Evolutionary conservation across 176 grass and related monocot species (phyloP).

Genomic region (Aegilops longissima): DNA sequence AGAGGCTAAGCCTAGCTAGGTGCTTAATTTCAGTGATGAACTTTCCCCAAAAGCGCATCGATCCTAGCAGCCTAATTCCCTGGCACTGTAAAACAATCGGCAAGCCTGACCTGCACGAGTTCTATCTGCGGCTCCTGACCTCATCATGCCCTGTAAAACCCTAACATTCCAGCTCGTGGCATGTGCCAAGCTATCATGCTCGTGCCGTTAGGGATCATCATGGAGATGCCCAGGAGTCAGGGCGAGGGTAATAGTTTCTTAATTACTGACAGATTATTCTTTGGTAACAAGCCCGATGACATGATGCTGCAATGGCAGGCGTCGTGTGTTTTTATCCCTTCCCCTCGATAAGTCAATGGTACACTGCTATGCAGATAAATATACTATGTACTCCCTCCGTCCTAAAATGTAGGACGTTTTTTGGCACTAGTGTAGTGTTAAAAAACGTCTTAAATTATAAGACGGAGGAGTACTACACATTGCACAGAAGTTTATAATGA

Average conservation of each 20-base stretch:
- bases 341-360: not conserved
- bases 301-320: not conserved
- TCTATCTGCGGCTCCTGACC: constrained; percentile 21
- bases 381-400: too few relatives aligned
- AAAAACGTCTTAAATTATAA: too few relatives aligned
- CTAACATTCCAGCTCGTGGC: constrained; percentile 38
- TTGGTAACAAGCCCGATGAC: constrained; percentile 11
- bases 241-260: constrained; percentile 25
- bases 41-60: constrained; percentile 45
- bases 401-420: too few relatives aligned
- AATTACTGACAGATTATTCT: constrained; percentile 26
- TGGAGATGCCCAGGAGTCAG: constrained; percentile 25
- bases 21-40: constrained; percentile 62
- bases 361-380: too few relatives aligned
- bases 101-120: constrained; percentile 14
- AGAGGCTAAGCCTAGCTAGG: constrained; percentile 43
- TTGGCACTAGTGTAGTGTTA: too few relatives aligned
- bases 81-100: constrained; percentile 34
- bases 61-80: constrained; percentile 27
- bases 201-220: constrained; percentile 48
- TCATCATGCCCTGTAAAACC: constrained; percentile 42
- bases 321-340: not conserved
- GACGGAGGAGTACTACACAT: too few relatives aligned
- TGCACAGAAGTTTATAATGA: too few relatives aligned
- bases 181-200: constrained; percentile 35